Percentiles rank a stretch among this genome's conserved stretches.
phyloP scores from a whole-genome alignment of 1,139 yeast species.

The Kodamaea sp. region DNA sequence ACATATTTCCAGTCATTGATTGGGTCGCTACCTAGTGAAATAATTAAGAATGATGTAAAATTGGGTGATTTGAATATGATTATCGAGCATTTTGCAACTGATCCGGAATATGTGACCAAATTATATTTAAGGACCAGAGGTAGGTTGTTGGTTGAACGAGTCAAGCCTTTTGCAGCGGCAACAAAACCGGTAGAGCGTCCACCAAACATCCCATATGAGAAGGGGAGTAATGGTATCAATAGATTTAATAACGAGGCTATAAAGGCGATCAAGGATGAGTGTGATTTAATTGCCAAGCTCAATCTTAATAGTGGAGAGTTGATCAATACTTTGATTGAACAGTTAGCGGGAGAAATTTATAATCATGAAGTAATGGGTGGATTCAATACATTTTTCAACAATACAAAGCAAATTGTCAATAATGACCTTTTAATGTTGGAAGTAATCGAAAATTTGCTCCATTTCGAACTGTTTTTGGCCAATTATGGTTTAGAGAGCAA shows the following conservation, averaged over 20 bases:
- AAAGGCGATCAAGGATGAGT: slow-evolving; percentile 48
- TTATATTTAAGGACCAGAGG: slow-evolving; percentile 46
- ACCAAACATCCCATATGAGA: slow-evolving; percentile 49
- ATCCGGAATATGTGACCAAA: slow-evolving; percentile 33
- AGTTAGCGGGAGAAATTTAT: slow-evolving; percentile 22
- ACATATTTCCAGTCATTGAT: slow-evolving; percentile 27
- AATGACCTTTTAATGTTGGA: slow-evolving; percentile 42
- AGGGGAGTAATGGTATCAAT: slow-evolving; percentile 58
- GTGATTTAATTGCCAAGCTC: slow-evolving; percentile 28
- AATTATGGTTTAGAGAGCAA: slow-evolving; percentile 11
- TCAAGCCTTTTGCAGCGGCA: slow-evolving; percentile 27
- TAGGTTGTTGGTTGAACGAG: slow-evolving; percentile 41
- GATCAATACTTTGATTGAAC: slow-evolving; percentile 22
- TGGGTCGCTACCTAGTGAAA: slow-evolving; percentile 9
- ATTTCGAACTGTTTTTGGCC: slow-evolving; percentile 20
- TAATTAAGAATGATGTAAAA: slow-evolving; percentile 13
- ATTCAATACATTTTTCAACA: slow-evolving; percentile 12
- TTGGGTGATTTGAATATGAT: slow-evolving; percentile 29
- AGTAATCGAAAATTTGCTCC: slow-evolving; percentile 34
- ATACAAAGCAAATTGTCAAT: slow-evolving; percentile 13
- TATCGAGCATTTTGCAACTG: slow-evolving; percentile 43
- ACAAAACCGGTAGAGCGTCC: slow-evolving; percentile 41
- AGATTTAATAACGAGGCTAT: slow-evolving; percentile 52
- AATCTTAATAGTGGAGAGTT: slow-evolving; percentile 15
- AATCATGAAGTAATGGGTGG: slow-evolving; percentile 12